A percentile compares a stretch with the other conserved stretches of the same genome.
Evolutionary conservation across 2,329 filamentous ascomycete species (phyloP).

Genomic region (Seiridium cupressi): DNA sequence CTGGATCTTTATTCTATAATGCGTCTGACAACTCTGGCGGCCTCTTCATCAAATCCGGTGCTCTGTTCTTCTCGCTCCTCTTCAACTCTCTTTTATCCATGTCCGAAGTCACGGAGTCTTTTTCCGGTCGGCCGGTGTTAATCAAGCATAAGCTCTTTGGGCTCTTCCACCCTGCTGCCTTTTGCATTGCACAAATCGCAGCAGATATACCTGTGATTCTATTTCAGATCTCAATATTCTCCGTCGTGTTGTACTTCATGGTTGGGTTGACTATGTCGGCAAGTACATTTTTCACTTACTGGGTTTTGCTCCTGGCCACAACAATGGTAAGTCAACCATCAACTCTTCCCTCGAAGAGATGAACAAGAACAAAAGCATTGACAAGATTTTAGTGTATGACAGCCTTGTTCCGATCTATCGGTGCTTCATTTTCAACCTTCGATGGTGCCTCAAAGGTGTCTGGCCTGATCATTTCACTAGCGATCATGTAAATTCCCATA

Average conservation of each 20-base stretch:
- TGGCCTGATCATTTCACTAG: slow-evolving; percentile 44
- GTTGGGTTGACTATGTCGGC: slow-evolving; percentile 51
- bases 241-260: slow-evolving; percentile 64
- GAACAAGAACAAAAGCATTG: not conserved
- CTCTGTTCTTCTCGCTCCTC: slow-evolving; percentile 63
- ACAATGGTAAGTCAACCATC: slow-evolving; percentile 42
- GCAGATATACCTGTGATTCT: slow-evolving; percentile 55
- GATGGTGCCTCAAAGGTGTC: slow-evolving; percentile 59
- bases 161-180: slow-evolving; percentile 55
- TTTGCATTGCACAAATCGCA: slow-evolving; percentile 56
- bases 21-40: slow-evolving; percentile 56
- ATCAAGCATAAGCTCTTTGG: slow-evolving; percentile 59
- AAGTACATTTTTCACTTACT: slow-evolving; percentile 60
- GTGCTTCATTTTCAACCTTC: slow-evolving; percentile 54
- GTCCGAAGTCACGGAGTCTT: slow-evolving; percentile 65
- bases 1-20: slow-evolving; percentile 67
- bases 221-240: slow-evolving; percentile 58
- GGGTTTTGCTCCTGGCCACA: slow-evolving; percentile 48
- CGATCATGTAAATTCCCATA: not conserved
- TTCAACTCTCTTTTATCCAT: slow-evolving; percentile 62
- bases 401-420: slow-evolving; percentile 54
- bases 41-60: slow-evolving; percentile 62
- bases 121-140: slow-evolving; percentile 56
- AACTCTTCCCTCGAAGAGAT: too few relatives aligned
- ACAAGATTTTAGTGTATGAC: slow-evolving; percentile 46